Percentiles rank a stretch among this genome's conserved stretches.
phyloP scores from a whole-genome alignment of 495 filamentous ascomycete species.

The Talaromyces ruber region DNA sequence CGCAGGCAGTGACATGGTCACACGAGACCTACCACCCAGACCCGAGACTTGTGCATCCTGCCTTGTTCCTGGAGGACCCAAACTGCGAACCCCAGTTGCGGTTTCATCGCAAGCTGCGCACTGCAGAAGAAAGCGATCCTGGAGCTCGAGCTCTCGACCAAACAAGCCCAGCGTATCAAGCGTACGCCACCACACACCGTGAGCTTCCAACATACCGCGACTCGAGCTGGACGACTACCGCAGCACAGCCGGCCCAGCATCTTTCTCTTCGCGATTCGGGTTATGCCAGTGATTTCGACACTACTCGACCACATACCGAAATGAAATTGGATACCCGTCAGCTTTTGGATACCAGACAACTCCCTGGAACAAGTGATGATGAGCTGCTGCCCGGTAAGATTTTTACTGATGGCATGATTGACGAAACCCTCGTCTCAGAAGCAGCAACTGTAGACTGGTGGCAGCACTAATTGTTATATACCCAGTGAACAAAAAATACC shows the following conservation, averaged over 20 bases:
- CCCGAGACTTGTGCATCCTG: constrained; percentile 5
- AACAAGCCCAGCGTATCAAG: neutral
- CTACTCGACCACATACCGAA: neutral
- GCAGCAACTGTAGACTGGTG: constrained; percentile 3
- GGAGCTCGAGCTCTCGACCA: constrained; percentile 2
- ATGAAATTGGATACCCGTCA: neutral
- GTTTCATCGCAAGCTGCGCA: constrained; percentile 3
- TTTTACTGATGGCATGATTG: constrained; percentile 3
- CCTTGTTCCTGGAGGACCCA: neutral
- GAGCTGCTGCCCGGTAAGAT: constrained; percentile 1
- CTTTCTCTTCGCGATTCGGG: neutral
- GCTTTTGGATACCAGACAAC: neutral
- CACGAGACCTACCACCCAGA: constrained; percentile 4
- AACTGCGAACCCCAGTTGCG: constrained; percentile 1
- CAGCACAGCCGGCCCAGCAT: neutral
- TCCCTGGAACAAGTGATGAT: neutral
- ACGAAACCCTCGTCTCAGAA: neutral
- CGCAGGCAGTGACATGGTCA: constrained; percentile 5
- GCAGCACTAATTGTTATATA: neutral
- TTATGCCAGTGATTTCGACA: neutral
- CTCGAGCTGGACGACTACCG: neutral
- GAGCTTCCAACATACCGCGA: constrained; percentile 3
- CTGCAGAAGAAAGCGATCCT: neutral
- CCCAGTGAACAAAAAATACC: neutral
- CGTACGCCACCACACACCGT: neutral